Evolutionary conservation across 805 yeast genomes (phyloP), one percentile per base, ranked within the genome.

Genomic region (Cephaloascus fragrans): DNA sequence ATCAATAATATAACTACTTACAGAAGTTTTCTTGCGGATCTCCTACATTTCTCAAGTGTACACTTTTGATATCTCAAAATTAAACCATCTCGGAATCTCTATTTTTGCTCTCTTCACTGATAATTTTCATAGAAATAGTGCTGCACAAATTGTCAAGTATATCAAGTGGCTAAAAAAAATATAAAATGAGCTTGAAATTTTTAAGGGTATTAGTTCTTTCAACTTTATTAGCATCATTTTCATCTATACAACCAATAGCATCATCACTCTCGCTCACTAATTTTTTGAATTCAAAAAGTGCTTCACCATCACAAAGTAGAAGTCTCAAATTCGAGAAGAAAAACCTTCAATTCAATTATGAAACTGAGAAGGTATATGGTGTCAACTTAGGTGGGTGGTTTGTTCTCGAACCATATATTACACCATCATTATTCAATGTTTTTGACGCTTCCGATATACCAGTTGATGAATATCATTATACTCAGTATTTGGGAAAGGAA

Each of bases 301-400:
- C 6, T 23, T 23, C 28, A 8, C 28, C 28, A 8, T 23, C 28
- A 8, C 28, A 23, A 23, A 4, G 14, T 20, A 16, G 6, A 23
- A 14, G 32, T 20, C 12, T 44, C 9, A 31, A 47, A 12, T 44
- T 63, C 10, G 44, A 48, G 29, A 53, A 54, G 33, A 46, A 42
- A 28, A 48, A 50, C 16, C 47, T 45, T 3, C 41, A 43, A 18
- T 62, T 57, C 53, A 66, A 65, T 53, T 65, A 61, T 45, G 47
- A 52, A 26, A 57, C 52, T 36, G 59, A 61, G 20, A 59, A 55
- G 38, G 59, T 73, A 33, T 56, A 72, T 33, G 96, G 96, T 49
- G 87, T 87, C 37, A 82, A 83, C 52, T 61, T 87, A 26, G 96
- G 96, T 45, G 95, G 95, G 35, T 87, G 96, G 96, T 70, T 87